Conservation (phyloP, 1,284 basidiomycete genomes). For the Ceraceosorus guamensis region DNA sequence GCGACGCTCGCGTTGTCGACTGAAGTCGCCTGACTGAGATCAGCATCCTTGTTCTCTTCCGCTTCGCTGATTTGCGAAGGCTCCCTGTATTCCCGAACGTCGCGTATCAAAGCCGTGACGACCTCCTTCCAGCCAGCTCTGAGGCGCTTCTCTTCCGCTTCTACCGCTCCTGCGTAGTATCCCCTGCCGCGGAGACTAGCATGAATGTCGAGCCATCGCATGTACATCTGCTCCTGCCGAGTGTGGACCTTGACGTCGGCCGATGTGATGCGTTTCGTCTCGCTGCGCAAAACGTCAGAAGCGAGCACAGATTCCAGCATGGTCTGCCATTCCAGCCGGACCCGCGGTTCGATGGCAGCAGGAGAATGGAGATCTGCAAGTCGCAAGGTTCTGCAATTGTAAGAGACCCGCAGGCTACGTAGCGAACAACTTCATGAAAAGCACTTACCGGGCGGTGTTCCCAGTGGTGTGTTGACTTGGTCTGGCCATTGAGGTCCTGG, state of each 20-base stretch:
- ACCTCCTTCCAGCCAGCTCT: conserved; percentile 72
- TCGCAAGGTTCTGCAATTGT: conserved; percentile 7
- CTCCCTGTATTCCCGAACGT: conserved; percentile 57
- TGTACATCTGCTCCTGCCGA: conserved; percentile 42
- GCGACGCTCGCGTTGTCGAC: conserved; percentile 7
- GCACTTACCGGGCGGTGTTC: conserved; percentile 3
- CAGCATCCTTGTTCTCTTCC: conserved; percentile 2
- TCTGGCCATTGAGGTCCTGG: conserved; percentile 4
- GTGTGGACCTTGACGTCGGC: conserved; percentile 41
- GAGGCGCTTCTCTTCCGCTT: conserved; percentile 72
- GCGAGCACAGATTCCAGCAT: conserved; percentile 46
- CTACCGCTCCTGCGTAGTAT: conserved; percentile 56
- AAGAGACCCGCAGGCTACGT: background rate
- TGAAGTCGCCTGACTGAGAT: conserved; percentile 1
- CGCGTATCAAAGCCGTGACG: conserved; percentile 74
- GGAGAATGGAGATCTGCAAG: conserved; percentile 20
- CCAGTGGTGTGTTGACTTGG: conserved; percentile 10
- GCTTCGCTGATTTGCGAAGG: background rate
- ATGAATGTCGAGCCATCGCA: conserved; percentile 80
- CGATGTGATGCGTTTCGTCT: conserved; percentile 49
- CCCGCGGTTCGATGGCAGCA: conserved; percentile 20
- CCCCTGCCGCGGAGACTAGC: conserved; percentile 66
- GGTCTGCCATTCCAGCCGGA: conserved; percentile 47
- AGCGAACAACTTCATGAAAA: background rate
- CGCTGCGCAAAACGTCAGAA: conserved; percentile 44